Conservation (phyloP, 2,329 filamentous ascomycete species). For the Aspergillus spinulosporus region DNA sequence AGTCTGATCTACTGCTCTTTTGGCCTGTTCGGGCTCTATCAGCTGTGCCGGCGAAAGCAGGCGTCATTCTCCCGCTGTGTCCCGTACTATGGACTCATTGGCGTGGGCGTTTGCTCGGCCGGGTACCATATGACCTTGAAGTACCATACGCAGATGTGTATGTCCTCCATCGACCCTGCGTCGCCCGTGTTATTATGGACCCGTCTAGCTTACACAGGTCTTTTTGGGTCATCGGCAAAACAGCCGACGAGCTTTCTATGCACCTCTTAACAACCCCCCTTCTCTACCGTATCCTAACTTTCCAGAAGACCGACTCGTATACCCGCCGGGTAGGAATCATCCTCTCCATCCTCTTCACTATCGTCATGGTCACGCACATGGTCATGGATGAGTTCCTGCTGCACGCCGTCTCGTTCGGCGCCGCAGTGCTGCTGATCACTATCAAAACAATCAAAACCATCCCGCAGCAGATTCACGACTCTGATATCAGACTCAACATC, state of each 20-base stretch:
- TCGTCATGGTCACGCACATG: constrained; percentile 46
- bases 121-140: constrained; percentile 35
- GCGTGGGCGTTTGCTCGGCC: constrained; percentile 31
- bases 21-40: constrained; percentile 41
- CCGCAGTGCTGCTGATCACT: constrained; percentile 39
- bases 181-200: background rate
- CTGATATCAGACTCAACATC: constrained; percentile 22
- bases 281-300: constrained; percentile 43
- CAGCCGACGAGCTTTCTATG: constrained; percentile 46
- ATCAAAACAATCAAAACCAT: constrained; percentile 34
- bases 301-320: constrained; percentile 27
- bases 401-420: constrained; percentile 40
- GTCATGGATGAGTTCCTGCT: constrained; percentile 47
- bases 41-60: constrained; percentile 22
- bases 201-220: too few relatives aligned
- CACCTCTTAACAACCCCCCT: constrained; percentile 46
- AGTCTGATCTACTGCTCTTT: constrained; percentile 42
- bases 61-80: constrained; percentile 32
- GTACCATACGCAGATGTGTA: constrained; percentile 37
- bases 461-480: constrained; percentile 34
- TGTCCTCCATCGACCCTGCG: background rate
- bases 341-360: constrained; percentile 23
- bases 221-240: background rate
- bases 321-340: constrained; percentile 27
- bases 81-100: constrained; percentile 43